Base-by-base conservation (phyloP, 2,329 filamentous ascomycete genomes). In the Colletotrichum echinochloae region DNA sequence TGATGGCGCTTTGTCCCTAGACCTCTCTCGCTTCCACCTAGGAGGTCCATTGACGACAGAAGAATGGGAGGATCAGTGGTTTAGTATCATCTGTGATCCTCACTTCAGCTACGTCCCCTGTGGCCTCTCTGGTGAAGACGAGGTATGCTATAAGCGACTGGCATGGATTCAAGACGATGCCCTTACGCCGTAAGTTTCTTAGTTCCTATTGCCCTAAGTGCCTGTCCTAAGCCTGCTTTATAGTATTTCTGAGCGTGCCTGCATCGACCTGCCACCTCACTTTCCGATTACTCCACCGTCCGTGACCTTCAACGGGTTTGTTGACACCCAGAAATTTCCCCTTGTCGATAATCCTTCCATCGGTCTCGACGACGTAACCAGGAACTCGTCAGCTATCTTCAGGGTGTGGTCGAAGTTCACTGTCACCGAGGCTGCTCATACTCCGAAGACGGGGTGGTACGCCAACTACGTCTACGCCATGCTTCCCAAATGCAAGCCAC, bases 381-480 rank as follows among this genome's bases (percentile, higher is more conserved):
- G 35, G 23, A 56, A 56, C n/a, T 39, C 6, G 6, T 56, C 7
- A 11, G n/a, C 35, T 4, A 26, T 56, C 12, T 39, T 56, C 14
- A 56, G 35, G 12, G 12, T 59, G 2, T 44, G 9, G 23, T 59
- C 9, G 4, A 44, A 44, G 23, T 44, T 59, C 16, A 59, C 37
- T n/a, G 39, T 59, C 8, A 59, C 26, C 0, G 18, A 59, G 55
- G 37, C 26, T 14, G 26, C 55, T 33, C 5, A 30, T n/a, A 59
- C 23, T 8, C 55, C 9, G 6, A 59, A n/a, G 37, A 59, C 26
- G 0, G 55, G 55, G 3, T 59, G 18, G 55, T 44, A 44, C 5
- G 26, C 39, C 18, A 59, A 59, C 37, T 44, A 59, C 11, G 18
- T 59, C 20, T 59, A 44, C 23, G 26, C 39, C 9, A 59, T 59